Evolutionary conservation across 148 eudicot genomes (phyloP).

Genomic region (Agrostemma githago): DNA sequence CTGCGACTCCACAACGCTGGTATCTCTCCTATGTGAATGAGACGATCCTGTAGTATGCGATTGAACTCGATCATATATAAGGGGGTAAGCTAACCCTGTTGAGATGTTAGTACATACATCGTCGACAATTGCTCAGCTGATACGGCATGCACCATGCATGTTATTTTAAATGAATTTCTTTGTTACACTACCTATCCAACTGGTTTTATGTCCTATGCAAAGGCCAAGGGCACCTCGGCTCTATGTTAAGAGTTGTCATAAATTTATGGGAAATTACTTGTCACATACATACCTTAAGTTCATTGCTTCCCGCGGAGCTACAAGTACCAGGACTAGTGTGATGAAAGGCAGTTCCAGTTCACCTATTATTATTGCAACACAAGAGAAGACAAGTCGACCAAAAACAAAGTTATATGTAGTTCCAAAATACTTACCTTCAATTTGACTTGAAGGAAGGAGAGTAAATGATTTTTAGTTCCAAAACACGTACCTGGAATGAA

Average conservation of each 20-base stretch:
- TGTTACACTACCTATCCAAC: neutral
- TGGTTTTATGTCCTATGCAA: neutral
- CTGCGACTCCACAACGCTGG: neutral
- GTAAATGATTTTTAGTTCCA: neutral
- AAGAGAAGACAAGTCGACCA: neutral
- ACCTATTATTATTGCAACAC: slow-evolving; percentile 33
- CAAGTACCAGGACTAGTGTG: slow-evolving; percentile 58
- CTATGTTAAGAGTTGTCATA: neutral
- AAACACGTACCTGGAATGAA: slow-evolving; percentile 62
- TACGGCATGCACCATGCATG: neutral
- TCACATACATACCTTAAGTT: slow-evolving; percentile 52
- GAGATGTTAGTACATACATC: neutral
- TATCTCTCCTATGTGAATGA: neutral
- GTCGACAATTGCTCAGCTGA: neutral
- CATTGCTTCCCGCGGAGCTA: slow-evolving; percentile 66
- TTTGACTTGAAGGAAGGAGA: neutral
- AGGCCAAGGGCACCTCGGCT: too few relatives aligned
- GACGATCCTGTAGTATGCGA: neutral
- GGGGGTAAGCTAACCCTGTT: neutral
- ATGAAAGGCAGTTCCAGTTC: slow-evolving; percentile 83
- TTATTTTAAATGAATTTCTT: neutral
- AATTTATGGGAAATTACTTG: neutral
- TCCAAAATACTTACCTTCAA: neutral
- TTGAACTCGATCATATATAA: neutral
- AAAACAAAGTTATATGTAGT: neutral